Evolutionary conservation across 352 stramenopile genomes (phyloP).

Genomic region (Phytopythium chamaehyphon): DNA sequence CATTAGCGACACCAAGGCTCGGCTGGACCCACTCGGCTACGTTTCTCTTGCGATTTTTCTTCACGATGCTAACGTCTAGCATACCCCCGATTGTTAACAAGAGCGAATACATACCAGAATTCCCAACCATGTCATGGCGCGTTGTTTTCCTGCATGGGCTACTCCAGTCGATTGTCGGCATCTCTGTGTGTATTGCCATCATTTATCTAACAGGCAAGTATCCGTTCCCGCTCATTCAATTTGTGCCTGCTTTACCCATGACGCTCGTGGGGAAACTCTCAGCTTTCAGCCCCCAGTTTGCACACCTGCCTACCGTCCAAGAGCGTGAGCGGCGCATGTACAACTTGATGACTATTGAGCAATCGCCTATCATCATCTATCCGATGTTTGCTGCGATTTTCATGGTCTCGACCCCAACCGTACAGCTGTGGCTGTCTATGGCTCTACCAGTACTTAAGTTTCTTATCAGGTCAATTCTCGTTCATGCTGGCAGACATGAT

Average conservation of each 20-base stretch:
- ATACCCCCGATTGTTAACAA: constrained; percentile 13
- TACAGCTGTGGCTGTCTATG: constrained; percentile 30
- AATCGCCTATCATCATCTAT: constrained; percentile 28
- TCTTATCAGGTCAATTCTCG: constrained; percentile 10
- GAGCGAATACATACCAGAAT: constrained; percentile 24
- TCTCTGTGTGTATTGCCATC: constrained; percentile 16
- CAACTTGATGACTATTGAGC: constrained; percentile 15
- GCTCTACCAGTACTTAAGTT: constrained; percentile 32
- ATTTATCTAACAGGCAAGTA: constrained; percentile 17
- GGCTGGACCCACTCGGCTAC: constrained; percentile 9
- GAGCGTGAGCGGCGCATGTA: constrained; percentile 19
- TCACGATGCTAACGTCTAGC: constrained; percentile 11
- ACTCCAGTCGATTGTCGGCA: constrained; percentile 12
- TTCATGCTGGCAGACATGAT: constrained; percentile 15
- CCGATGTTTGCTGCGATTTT: constrained; percentile 30
- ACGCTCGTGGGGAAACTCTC: constrained; percentile 9
- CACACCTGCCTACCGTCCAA: constrained; percentile 10
- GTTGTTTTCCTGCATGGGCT: constrained; percentile 7
- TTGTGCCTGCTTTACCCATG: constrained; percentile 16
- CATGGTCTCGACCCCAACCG: constrained; percentile 12
- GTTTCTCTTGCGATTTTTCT: constrained; percentile 25
- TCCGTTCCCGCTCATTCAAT: constrained; percentile 23
- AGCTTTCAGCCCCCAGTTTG: constrained; percentile 8
- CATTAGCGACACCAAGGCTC: constrained; percentile 7
- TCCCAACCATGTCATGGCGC: constrained; percentile 10